Percentiles rank a stretch among this genome's conserved stretches.
Conservation (phyloP, 345 rosid genomes). For the Eucalyptus albens region DNA sequence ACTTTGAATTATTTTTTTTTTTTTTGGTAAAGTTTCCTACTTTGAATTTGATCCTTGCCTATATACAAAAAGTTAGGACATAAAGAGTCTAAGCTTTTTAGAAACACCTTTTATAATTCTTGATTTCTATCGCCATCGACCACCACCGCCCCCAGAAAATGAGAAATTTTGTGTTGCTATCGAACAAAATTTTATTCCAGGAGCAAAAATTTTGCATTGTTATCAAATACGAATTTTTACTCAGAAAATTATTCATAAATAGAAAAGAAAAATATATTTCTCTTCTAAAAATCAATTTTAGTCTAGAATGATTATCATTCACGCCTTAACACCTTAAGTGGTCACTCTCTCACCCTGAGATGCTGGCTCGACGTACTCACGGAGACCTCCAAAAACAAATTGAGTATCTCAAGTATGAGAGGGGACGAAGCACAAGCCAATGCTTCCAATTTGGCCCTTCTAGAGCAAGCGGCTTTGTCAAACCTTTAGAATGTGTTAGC, state of each 20-base stretch:
- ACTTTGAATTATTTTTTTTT: too few species aligned
- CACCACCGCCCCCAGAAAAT: fast-evolving
- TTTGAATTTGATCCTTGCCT: too few species aligned
- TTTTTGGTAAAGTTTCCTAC: too few species aligned
- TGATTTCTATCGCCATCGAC: fast-evolving
- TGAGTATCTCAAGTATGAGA: not conserved
- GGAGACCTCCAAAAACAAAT: not conserved
- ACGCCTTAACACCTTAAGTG: fast-evolving
- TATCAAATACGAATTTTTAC: too few species aligned
- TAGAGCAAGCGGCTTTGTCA: not conserved
- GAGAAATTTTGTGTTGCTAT: too few species aligned
- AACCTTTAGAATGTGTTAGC: not conserved
- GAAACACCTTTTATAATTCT: not conserved
- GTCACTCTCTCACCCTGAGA: fast-evolving
- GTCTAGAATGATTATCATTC: fast-evolving
- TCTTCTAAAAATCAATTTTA: fast-evolving
- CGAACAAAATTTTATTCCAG: fast-evolving
- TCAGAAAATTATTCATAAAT: fast-evolving
- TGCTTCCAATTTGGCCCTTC: not conserved
- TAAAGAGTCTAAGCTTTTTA: too few species aligned
- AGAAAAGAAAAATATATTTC: too few species aligned
- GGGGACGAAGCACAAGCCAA: not conserved
- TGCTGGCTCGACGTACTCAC: not conserved
- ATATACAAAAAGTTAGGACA: too few species aligned
- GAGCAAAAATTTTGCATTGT: fast-evolving